Base-by-base conservation (phyloP, 495 filamentous ascomycete genomes). In the Aspergillus asperescens region DNA sequence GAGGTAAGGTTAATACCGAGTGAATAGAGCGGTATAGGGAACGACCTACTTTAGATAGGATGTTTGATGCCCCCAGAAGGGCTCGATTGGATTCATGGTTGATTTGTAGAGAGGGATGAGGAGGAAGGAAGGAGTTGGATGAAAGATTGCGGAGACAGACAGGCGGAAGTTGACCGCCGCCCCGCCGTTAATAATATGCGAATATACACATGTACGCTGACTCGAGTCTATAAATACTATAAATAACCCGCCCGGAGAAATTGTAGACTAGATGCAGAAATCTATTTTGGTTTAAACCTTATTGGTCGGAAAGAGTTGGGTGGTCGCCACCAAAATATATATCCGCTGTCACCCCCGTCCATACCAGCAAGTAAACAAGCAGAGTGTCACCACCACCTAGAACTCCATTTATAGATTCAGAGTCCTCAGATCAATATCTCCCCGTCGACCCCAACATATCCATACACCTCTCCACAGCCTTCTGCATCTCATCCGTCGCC, bases 381-480 rank as follows among this genome's bases (percentile, higher is more conserved):
- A n/a, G n/a, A n/a, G n/a, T n/a, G n/a, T n/a, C 2, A 31, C 29
- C 9, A 16, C 4, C 22, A 38, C 35, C n/a, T 40, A 42, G 50
- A 41, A 58, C 25, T 28, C n/a, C n/a, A n/a, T n/a, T n/a, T n/a
- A n/a, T n/a, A n/a, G n/a, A n/a, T n/a, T n/a, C n/a, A n/a, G n/a
- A n/a, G n/a, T n/a, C n/a, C n/a, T n/a, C n/a, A n/a, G n/a, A 61
- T 31, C 61, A 61, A 52, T 68, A 71, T 60, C 86, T 86, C 19
- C 84, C 85, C 9, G 75, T 73, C 44, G 80, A 82, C 5, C 82
- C 82, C 59, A 90, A 64, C 77, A 80, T 77, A 65, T 86, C 85
- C 78, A 88, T 88, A 61, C 82, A 83, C 57, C 77, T 68, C 73
- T 90, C 88, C 29, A 90, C 81, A 53, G 81, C 82, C 68, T 80